phyloP scores from a whole-genome alignment of 2,329 filamentous ascomycete genomes.

The Thielaviopsis euricoi region DNA sequence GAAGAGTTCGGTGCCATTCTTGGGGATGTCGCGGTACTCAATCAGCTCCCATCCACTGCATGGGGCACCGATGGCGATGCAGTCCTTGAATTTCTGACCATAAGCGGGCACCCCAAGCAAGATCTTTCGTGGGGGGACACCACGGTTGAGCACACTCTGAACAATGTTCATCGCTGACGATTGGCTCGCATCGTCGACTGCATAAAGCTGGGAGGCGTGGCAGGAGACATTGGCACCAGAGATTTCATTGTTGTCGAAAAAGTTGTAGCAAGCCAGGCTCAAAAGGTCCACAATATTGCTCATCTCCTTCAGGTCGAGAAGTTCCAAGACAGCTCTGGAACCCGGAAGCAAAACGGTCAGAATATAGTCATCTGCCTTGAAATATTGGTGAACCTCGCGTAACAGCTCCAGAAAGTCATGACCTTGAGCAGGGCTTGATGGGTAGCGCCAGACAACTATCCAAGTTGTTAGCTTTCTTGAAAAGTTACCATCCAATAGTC shows the following conservation, averaged over 20 bases:
- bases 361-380: constrained; percentile 1
- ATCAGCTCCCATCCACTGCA: background rate
- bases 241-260: background rate
- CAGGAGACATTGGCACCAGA: background rate
- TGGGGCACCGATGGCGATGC: background rate
- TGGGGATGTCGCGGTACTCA: background rate
- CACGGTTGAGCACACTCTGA: background rate
- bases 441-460: constrained; percentile 4
- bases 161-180: background rate
- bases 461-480: background rate
- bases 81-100: background rate
- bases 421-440: background rate
- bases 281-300: background rate
- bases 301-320: background rate
- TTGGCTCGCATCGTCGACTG: background rate
- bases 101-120: constrained; percentile 1
- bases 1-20: background rate
- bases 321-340: background rate
- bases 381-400: background rate
- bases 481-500: too few relatives aligned
- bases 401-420: background rate
- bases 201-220: background rate
- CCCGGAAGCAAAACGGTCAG: background rate
- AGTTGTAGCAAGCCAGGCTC: background rate
- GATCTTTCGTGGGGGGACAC: background rate